Evolutionary conservation across 1,139 yeast genomes (phyloP).

Genomic region (Suhomyces ambrosiae): DNA sequence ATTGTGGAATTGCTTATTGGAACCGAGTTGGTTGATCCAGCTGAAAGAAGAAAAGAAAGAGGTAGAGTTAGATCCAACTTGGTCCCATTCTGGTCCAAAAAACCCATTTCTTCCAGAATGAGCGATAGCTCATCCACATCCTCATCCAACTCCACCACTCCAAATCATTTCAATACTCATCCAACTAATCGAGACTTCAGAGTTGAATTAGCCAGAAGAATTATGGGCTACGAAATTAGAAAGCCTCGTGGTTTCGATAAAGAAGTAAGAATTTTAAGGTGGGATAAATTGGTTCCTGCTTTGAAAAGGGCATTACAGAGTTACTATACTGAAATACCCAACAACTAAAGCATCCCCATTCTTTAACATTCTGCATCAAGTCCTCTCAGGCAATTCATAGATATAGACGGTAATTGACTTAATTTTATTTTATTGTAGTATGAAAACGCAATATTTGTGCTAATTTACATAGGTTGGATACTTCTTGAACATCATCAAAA

Average conservation of each 20-base stretch:
- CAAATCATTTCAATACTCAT: conserved; percentile 14
- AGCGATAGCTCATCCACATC: conserved; percentile 24
- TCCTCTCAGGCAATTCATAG: conserved; percentile 1
- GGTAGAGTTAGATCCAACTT: conserved; percentile 66
- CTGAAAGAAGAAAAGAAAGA: conserved; percentile 57
- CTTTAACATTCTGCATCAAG: background rate
- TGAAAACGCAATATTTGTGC: too few relatives aligned
- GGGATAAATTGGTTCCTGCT: conserved; percentile 64
- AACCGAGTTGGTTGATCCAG: conserved; percentile 47
- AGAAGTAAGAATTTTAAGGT: conserved; percentile 61
- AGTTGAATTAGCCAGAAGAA: conserved; percentile 60
- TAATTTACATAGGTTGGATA: too few relatives aligned
- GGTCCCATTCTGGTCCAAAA: conserved; percentile 69
- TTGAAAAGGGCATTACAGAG: conserved; percentile 63
- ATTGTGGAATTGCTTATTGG: conserved; percentile 63
- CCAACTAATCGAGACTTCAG: conserved; percentile 46
- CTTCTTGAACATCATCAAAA: too few relatives aligned
- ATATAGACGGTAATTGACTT: background rate
- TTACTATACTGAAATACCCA: conserved; percentile 58
- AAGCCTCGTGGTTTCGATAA: conserved; percentile 71
- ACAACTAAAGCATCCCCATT: background rate
- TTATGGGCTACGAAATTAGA: conserved; percentile 64
- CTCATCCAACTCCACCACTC: conserved; percentile 11
- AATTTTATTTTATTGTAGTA: too few relatives aligned
- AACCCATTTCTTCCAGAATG: conserved; percentile 56